Evolutionary conservation across 2,329 filamentous ascomycete genomes (phyloP).

Genomic region (Paecilomyces niveus): DNA sequence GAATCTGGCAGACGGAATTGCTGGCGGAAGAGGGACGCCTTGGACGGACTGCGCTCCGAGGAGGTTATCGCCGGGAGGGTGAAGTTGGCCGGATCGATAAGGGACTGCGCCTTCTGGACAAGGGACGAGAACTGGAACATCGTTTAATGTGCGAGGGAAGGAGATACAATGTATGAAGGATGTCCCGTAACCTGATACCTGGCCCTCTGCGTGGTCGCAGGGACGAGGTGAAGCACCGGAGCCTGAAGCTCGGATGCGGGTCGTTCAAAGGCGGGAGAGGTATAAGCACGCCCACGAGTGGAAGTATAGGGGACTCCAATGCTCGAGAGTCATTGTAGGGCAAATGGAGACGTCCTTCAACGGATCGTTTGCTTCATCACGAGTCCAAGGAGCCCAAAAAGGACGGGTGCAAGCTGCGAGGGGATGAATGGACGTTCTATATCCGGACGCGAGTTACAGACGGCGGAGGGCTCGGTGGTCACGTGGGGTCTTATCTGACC

Average conservation of each 20-base stretch:
- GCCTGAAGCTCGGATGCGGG: constrained; percentile 9
- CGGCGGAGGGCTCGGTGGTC: neutral
- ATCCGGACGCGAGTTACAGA: neutral
- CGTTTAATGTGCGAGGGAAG: neutral
- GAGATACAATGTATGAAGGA: neutral
- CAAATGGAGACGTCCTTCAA: constrained; percentile 13
- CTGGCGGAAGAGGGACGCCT: constrained; percentile 85
- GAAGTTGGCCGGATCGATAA: constrained; percentile 83
- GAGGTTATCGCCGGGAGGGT: constrained; percentile 65
- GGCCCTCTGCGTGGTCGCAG: neutral
- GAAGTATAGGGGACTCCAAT: constrained; percentile 5
- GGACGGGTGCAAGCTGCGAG: neutral
- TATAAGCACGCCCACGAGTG: constrained; percentile 15
- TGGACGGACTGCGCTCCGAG: constrained; percentile 76
- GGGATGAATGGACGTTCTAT: neutral
- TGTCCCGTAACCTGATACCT: neutral
- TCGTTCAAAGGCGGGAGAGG: constrained; percentile 7
- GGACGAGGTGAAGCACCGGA: constrained; percentile 17
- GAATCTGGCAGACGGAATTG: constrained; percentile 93
- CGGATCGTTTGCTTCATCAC: neutral
- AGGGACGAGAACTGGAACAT: constrained; percentile 69
- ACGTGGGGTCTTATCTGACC: neutral
- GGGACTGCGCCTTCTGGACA: constrained; percentile 90
- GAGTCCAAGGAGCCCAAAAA: neutral
- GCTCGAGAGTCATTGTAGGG: constrained; percentile 21